Conservation (phyloP, 1,284 basidiomycete species). For the Apiotrichum siamense region DNA sequence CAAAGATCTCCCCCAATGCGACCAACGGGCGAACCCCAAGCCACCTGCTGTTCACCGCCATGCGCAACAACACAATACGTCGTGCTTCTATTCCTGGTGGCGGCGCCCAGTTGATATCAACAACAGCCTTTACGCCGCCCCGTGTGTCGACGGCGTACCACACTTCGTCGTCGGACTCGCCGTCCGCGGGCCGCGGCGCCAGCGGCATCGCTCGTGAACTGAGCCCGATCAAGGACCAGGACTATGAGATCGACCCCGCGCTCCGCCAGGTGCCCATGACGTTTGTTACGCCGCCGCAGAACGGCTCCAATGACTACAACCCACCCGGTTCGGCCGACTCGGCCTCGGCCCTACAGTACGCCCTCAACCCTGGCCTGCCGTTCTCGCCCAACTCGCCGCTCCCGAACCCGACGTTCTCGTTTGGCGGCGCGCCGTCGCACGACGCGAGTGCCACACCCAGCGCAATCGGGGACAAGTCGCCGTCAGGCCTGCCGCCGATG, state of each 20-base stretch:
- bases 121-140: slow-evolving; percentile 41
- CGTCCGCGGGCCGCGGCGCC: background rate
- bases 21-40: slow-evolving; percentile 28
- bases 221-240: slow-evolving; percentile 37
- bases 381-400: slow-evolving; percentile 31
- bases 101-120: slow-evolving; percentile 34
- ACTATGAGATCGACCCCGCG: slow-evolving; percentile 18
- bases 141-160: slow-evolving; percentile 10
- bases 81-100: slow-evolving; percentile 36
- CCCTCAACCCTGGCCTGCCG: slow-evolving; percentile 16
- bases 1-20: slow-evolving; percentile 30
- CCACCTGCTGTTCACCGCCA: slow-evolving; percentile 33
- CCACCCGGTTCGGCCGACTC: background rate
- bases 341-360: slow-evolving; percentile 1
- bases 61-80: slow-evolving; percentile 37
- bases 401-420: slow-evolving; percentile 39
- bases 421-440: slow-evolving; percentile 22
- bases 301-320: background rate
- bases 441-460: background rate
- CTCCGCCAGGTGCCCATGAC: slow-evolving; percentile 10
- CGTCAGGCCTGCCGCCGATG: background rate
- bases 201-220: slow-evolving; percentile 22
- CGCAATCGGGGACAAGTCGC: background rate
- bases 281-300: slow-evolving; percentile 5
- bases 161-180: background rate